Evolutionary conservation across 495 filamentous ascomycete species (phyloP).

Genomic region (Podospora sp.): DNA sequence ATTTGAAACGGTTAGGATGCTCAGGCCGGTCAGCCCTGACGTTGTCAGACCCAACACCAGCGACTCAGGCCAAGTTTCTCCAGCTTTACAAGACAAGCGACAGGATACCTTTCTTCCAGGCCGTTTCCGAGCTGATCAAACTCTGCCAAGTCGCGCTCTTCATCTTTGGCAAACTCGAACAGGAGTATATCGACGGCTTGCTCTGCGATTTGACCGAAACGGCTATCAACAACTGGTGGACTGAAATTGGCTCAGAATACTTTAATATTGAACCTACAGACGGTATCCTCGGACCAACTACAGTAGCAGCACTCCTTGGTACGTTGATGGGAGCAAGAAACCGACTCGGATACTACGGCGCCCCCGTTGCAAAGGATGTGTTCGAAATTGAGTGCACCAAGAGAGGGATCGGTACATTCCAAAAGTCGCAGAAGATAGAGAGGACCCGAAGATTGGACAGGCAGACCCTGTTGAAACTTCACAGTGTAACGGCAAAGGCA

Average conservation of each 20-base stretch:
- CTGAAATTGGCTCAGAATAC: slow-evolving; percentile 84
- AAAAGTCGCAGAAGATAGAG: slow-evolving; percentile 81
- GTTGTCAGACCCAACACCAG: slow-evolving; percentile 70
- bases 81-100: slow-evolving; percentile 88
- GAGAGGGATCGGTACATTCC: slow-evolving; percentile 81
- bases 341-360: slow-evolving; percentile 74
- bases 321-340: slow-evolving; percentile 89
- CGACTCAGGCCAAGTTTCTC: slow-evolving; percentile 87
- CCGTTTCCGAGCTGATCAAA: slow-evolving; percentile 88
- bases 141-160: slow-evolving; percentile 87
- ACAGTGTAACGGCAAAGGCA: slow-evolving; percentile 81
- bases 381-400: slow-evolving; percentile 85
- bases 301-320: slow-evolving; percentile 84
- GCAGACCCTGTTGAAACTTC: slow-evolving; percentile 78
- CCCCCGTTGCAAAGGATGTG: slow-evolving; percentile 86
- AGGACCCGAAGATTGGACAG: slow-evolving; percentile 79
- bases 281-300: slow-evolving; percentile 88
- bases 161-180: slow-evolving; percentile 81
- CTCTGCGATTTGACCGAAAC: slow-evolving; percentile 92
- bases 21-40: slow-evolving; percentile 86
- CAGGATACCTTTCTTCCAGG: slow-evolving; percentile 69
- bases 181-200: slow-evolving; percentile 90
- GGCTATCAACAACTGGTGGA: slow-evolving; percentile 95
- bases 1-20: slow-evolving; percentile 90
- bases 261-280: slow-evolving; percentile 92